phyloP scores from a whole-genome alignment of 208 protist genomes.

The Leishmania gerbilli region DNA sequence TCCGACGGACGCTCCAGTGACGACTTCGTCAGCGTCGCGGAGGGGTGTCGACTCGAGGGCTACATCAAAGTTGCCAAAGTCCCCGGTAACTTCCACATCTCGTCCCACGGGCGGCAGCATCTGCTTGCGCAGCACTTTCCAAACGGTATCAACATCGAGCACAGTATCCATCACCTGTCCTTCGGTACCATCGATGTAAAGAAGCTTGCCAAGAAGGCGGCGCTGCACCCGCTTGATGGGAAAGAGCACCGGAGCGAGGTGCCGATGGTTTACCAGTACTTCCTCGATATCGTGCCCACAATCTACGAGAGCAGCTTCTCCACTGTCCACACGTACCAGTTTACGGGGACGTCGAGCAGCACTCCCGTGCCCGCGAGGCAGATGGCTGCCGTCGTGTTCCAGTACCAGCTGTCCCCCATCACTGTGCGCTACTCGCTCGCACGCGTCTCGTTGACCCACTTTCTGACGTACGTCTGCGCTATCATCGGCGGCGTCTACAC shows the following conservation, averaged over 20 bases:
- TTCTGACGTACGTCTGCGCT: conserved; percentile 93
- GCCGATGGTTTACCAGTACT: conserved; percentile 40
- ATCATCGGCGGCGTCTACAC: conserved; percentile 95
- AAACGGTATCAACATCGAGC: conserved; percentile 38
- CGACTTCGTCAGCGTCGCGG: conserved; percentile 21
- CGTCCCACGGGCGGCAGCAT: conserved; percentile 30
- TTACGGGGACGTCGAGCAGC: conserved; percentile 32
- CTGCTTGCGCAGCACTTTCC: conserved; percentile 20
- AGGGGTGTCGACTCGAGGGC: conserved; percentile 44
- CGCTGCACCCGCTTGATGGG: conserved; percentile 38
- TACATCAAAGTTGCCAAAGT: conserved; percentile 53
- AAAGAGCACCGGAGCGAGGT: conserved; percentile 9
- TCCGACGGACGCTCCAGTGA: conserved; percentile 11
- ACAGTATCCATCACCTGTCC: conserved; percentile 42
- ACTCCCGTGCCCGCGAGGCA: background rate
- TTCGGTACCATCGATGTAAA: conserved; percentile 38
- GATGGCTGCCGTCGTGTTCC: conserved; percentile 81
- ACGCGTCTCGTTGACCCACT: conserved; percentile 81
- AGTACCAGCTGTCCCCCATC: conserved; percentile 93
- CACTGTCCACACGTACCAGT: conserved; percentile 43
- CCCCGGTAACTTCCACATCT: conserved; percentile 63
- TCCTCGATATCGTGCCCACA: conserved; percentile 53
- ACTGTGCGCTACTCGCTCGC: conserved; percentile 74
- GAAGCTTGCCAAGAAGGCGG: conserved; percentile 18
- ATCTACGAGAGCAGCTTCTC: conserved; percentile 42